phyloP scores from a whole-genome alignment of 2,329 filamentous ascomycete species.

The Hymenoscyphus repandus region DNA sequence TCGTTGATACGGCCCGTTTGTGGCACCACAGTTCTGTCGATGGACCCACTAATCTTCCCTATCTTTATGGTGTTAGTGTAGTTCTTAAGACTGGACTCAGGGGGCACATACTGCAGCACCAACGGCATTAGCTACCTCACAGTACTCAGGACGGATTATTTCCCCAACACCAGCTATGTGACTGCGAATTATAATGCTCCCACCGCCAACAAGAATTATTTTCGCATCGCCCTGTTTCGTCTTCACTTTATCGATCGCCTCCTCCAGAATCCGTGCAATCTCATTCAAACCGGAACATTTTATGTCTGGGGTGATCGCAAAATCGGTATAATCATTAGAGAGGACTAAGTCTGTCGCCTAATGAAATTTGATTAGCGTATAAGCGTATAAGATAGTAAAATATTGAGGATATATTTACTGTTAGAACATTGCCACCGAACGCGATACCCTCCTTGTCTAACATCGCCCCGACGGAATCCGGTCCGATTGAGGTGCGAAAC shows the following conservation, averaged over 20 bases:
- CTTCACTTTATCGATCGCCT: constrained; percentile 51
- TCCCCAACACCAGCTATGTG: constrained; percentile 45
- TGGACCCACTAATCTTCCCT: constrained; percentile 26
- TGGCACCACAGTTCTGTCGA: constrained; percentile 27
- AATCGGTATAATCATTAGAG: constrained; percentile 4
- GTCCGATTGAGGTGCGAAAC: constrained; percentile 52
- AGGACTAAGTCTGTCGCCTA: constrained; percentile 26
- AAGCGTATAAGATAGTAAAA: too few species aligned
- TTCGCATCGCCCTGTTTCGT: constrained; percentile 46
- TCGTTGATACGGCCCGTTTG: constrained; percentile 19
- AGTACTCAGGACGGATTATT: constrained; percentile 45
- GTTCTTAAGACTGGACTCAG: background rate
- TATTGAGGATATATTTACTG: constrained; percentile 30
- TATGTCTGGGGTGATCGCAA: constrained; percentile 10
- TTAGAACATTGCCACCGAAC: constrained; percentile 49
- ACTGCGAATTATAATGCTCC: constrained; percentile 43
- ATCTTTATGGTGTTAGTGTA: constrained; percentile 16
- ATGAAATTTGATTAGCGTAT: constrained; percentile 34
- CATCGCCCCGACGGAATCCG: constrained; percentile 49
- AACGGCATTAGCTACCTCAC: constrained; percentile 55
- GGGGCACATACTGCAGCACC: constrained; percentile 47
- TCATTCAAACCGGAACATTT: constrained; percentile 18
- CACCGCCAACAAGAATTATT: constrained; percentile 53
- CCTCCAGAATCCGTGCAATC: constrained; percentile 41
- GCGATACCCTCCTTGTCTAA: constrained; percentile 43